phyloP scores from a whole-genome alignment of 352 stramenopile species.

The Halophytophthora polymorphica region DNA sequence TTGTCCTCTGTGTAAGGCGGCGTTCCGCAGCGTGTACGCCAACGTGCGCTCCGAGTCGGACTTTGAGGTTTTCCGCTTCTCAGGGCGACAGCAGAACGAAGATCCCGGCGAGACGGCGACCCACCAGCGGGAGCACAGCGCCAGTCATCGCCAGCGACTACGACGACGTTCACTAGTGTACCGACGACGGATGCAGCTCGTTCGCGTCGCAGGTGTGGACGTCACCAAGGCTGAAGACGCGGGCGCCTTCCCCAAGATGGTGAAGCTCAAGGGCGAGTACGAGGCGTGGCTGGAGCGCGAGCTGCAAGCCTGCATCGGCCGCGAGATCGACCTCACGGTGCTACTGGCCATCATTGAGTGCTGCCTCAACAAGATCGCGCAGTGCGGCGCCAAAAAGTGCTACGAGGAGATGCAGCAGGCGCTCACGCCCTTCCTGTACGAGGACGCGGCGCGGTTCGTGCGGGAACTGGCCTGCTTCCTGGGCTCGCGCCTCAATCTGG shows the following conservation, averaged over 20 bases:
- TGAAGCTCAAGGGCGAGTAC: constrained; percentile 61
- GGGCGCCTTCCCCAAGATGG: constrained; percentile 25
- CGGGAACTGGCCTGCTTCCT: constrained; percentile 66
- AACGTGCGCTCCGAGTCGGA: constrained; percentile 68
- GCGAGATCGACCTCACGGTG: constrained; percentile 62
- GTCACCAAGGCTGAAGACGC: constrained; percentile 11
- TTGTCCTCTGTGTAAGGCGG: constrained; percentile 69
- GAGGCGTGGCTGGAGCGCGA: constrained; percentile 60
- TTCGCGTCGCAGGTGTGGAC: constrained; percentile 36
- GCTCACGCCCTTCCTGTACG: constrained; percentile 61
- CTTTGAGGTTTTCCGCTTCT: constrained; percentile 54
- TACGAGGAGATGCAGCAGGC: constrained; percentile 45
- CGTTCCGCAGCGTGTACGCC: constrained; percentile 51
- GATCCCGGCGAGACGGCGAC: constrained; percentile 5
- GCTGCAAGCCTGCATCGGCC: constrained; percentile 61
- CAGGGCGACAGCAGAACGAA: constrained; percentile 17
- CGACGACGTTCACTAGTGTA: constrained; percentile 61
- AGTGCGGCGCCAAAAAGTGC: constrained; percentile 32
- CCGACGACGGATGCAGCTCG: constrained; percentile 41
- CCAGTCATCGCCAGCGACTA: constrained; percentile 10
- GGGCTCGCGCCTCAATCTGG: constrained; percentile 53
- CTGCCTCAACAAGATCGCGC: constrained; percentile 49
- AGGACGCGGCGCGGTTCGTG: constrained; percentile 57
- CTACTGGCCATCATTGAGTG: constrained; percentile 61
- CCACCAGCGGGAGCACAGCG: constrained; percentile 6